Percentiles rank a stretch among this genome's conserved stretches.
Evolutionary conservation across 208 protist species (phyloP).

Genomic region (Trypanosoma boissoni): DNA sequence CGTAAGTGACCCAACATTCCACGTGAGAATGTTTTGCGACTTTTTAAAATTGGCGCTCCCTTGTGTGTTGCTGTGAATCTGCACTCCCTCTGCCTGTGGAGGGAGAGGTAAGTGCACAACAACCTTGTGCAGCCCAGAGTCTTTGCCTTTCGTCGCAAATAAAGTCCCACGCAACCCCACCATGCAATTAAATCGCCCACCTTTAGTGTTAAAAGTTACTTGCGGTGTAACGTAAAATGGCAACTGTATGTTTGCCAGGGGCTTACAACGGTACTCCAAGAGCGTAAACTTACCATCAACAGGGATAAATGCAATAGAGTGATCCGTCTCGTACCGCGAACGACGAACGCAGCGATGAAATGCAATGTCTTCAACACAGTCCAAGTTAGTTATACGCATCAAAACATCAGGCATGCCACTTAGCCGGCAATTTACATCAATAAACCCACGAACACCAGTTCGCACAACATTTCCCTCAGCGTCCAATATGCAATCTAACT

Average conservation of each 20-base stretch:
- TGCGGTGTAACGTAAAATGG: slow-evolving; percentile 92
- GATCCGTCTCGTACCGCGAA: slow-evolving; percentile 68
- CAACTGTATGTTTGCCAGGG: slow-evolving; percentile 25
- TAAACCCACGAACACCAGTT: slow-evolving; percentile 58
- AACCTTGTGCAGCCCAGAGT: slow-evolving; percentile 64
- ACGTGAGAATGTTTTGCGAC: slow-evolving; percentile 53
- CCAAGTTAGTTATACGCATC: slow-evolving; percentile 58
- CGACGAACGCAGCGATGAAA: slow-evolving; percentile 89
- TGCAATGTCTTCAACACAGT: slow-evolving; percentile 70
- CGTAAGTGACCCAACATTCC: slow-evolving; percentile 75
- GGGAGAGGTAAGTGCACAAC: slow-evolving; percentile 66
- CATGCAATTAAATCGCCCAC: slow-evolving; percentile 89
- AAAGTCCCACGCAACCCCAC: slow-evolving; percentile 49
- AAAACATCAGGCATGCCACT: slow-evolving; percentile 89
- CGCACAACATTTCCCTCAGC: slow-evolving; percentile 62
- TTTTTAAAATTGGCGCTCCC: slow-evolving; percentile 77
- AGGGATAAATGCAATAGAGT: slow-evolving; percentile 81
- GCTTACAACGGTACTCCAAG: slow-evolving; percentile 75
- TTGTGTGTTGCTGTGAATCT: slow-evolving; percentile 60
- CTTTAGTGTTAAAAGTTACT: slow-evolving; percentile 59
- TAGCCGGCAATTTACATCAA: slow-evolving; percentile 83
- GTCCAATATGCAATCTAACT: slow-evolving; percentile 81
- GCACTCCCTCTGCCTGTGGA: slow-evolving; percentile 48
- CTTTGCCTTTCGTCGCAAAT: slow-evolving; percentile 24
- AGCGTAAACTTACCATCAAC: slow-evolving; percentile 90